These are phyloP conservation scores for Prunus padus DNA, from an alignment of 306 rosid genomes.

Conservation along the genomic window DNA sequence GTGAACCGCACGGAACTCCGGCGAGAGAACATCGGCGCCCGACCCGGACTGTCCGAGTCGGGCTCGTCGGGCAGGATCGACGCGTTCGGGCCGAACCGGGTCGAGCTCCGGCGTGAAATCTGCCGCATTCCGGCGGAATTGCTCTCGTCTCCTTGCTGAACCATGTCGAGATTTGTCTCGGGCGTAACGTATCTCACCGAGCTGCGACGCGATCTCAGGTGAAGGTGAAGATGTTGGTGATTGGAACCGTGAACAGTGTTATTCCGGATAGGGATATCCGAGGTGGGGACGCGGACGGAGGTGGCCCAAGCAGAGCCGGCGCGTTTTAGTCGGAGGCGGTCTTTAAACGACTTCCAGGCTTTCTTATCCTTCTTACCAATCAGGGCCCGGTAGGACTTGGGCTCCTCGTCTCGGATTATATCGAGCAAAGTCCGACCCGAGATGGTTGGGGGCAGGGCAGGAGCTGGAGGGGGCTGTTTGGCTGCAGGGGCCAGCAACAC, in stretches of 20 bases:
- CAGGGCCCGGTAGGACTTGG: conserved; percentile 27
- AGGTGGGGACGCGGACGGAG: conserved; percentile 51
- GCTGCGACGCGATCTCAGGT: conserved; percentile 28
- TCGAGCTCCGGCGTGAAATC: conserved; percentile 28
- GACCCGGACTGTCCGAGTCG: neutral
- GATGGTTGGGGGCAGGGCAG: conserved; percentile 21
- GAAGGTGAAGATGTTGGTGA: neutral
- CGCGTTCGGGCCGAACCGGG: conserved; percentile 9
- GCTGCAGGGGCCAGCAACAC: conserved; percentile 25
- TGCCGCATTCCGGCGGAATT: neutral
- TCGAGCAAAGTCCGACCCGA: conserved; percentile 58
- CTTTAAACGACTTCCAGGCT: conserved; percentile 74
- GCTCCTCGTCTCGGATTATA: conserved; percentile 60
- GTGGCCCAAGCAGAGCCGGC: conserved; percentile 74
- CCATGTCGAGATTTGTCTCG: conserved; percentile 28
- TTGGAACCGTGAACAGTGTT: conserved; percentile 19
- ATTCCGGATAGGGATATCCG: conserved; percentile 49
- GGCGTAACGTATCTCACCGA: conserved; percentile 28
- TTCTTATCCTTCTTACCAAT: conserved; percentile 43
- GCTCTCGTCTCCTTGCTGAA: neutral
- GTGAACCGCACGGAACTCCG: conserved; percentile 29
- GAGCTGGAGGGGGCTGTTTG: conserved; percentile 13
- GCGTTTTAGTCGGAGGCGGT: conserved; percentile 63
- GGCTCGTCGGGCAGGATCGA: conserved; percentile 17
- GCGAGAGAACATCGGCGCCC: conserved; percentile 28